These are phyloP conservation scores for Elaeis guineensis DNA, from an alignment of 176 grass and related monocot genomes.

Conservation along the genomic window DNA sequence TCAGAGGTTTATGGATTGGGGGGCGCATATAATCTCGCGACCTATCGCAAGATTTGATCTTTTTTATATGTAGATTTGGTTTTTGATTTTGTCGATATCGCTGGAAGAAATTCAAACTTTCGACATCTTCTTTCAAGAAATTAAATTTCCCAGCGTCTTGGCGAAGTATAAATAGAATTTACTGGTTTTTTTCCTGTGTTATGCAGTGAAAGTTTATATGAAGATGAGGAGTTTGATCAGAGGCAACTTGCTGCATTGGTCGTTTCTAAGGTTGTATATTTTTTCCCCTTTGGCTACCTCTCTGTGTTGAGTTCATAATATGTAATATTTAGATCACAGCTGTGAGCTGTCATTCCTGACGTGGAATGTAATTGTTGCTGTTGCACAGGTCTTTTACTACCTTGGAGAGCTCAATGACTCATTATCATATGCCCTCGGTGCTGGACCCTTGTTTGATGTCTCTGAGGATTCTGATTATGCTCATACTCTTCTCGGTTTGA, in stretches of 20 bases:
- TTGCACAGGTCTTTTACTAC: slow-evolving; percentile 88
- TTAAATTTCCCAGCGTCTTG: too few relatives aligned
- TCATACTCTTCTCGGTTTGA: slow-evolving; percentile 71
- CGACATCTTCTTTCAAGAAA: too few relatives aligned
- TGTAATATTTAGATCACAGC: too few relatives aligned
- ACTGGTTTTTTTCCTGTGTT: background rate
- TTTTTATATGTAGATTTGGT: too few relatives aligned
- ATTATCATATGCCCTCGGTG: slow-evolving; percentile 93
- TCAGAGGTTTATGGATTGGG: too few relatives aligned
- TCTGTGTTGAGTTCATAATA: too few relatives aligned
- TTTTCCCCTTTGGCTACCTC: background rate
- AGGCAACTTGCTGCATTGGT: slow-evolving; percentile 89
- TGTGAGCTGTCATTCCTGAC: background rate
- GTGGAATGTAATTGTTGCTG: slow-evolving; percentile 1
- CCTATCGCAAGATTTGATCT: too few relatives aligned
- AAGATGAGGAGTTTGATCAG: slow-evolving; percentile 96
- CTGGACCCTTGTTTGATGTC: slow-evolving; percentile 90
- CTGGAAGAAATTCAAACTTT: too few relatives aligned
- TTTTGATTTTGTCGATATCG: too few relatives aligned
- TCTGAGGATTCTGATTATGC: slow-evolving; percentile 92
- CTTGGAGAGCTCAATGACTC: slow-evolving; percentile 85
- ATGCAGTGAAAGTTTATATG: slow-evolving; percentile 91
- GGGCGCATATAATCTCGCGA: too few relatives aligned
- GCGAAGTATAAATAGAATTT: too few relatives aligned
- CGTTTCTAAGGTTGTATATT: slow-evolving; percentile 76